Evolutionary conservation across 257 asterid genomes (phyloP), one percentile per base, ranked within the genome.

Genomic region (Nicotiana benthamiana): DNA sequence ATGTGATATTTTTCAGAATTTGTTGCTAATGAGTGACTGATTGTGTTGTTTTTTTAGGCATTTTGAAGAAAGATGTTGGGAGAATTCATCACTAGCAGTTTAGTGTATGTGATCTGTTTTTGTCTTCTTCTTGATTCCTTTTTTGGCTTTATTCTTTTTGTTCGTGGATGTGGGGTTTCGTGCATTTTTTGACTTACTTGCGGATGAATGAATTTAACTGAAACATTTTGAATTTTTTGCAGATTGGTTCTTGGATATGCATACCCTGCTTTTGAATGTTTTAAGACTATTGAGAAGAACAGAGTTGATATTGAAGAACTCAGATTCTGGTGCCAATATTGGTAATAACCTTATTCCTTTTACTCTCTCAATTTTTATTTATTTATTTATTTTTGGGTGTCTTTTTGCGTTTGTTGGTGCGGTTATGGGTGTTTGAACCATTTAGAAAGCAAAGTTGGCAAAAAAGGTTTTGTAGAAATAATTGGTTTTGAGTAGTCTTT

Each of bases 311-410:
- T 89, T 64, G 92, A 87, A 30, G 97, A 94, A 61, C 93, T 94
- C 83, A 84, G 97, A 8, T 94, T 90, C 75, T 94, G 98, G 98
- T 94, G 98, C 75, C 98, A 90, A 84, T 94, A 94, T 80, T 94
- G 98, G 98, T 94, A 89, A 85, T 87, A 68, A 8, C n/a, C 65
- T n/a, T n/a, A n/a, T n/a, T n/a, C n/a, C n/a, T n/a, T n/a, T n/a
- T n/a, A n/a, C n/a, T n/a, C n/a, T n/a, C n/a, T n/a, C n/a, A n/a
- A n/a, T n/a, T n/a, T n/a, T n/a, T 28, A 24, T 63, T 9, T 54
- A 28, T n/a, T n/a, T n/a, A n/a, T n/a, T n/a, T n/a, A n/a, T n/a
- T n/a, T 67, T 18, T 67, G 20, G 9, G 75, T 18, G 28, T 20
- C 0, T 12, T 6, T 18, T 5, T n/a, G n/a, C n/a, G n/a, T n/a